Evolutionary conservation across 2,329 filamentous ascomycete species (phyloP).

Genomic region (Podosphaera aphanis): DNA sequence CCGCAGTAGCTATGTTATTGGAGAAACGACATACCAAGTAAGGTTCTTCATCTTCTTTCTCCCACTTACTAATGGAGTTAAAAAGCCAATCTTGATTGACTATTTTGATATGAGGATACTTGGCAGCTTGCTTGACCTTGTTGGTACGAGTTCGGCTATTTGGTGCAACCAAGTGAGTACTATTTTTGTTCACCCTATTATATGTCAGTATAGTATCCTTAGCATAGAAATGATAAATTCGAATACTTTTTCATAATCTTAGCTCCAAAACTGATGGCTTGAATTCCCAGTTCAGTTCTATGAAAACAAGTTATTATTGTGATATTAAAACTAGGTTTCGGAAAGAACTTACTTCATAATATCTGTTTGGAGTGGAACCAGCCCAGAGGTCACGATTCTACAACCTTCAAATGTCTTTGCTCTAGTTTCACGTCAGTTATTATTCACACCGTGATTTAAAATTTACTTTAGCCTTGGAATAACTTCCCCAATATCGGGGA

Average conservation of each 20-base stretch:
- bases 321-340: background rate
- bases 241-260: conserved; percentile 23
- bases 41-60: conserved; percentile 50
- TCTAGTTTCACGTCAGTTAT: conserved; percentile 10
- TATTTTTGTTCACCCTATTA: conserved; percentile 30
- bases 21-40: conserved; percentile 10
- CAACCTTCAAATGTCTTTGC: conserved; percentile 48
- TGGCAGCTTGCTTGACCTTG: conserved; percentile 72
- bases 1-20: conserved; percentile 3
- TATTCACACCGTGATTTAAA: background rate
- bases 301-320: background rate
- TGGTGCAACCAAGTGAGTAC: conserved; percentile 55
- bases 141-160: conserved; percentile 54
- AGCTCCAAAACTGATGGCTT: conserved; percentile 71
- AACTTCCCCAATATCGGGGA: conserved; percentile 72
- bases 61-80: conserved; percentile 68
- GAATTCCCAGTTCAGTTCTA: conserved; percentile 65
- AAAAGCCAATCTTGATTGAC: conserved; percentile 80
- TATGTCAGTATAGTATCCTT: conserved; percentile 1
- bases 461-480: conserved; percentile 53
- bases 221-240: background rate
- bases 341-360: conserved; percentile 28
- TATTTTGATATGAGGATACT: conserved; percentile 63
- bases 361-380: conserved; percentile 63
- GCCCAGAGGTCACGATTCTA: conserved; percentile 69